Evolutionary conservation across 2,329 filamentous ascomycete genomes (phyloP).

Genomic region (Pseudogymnoascus sp.): DNA sequence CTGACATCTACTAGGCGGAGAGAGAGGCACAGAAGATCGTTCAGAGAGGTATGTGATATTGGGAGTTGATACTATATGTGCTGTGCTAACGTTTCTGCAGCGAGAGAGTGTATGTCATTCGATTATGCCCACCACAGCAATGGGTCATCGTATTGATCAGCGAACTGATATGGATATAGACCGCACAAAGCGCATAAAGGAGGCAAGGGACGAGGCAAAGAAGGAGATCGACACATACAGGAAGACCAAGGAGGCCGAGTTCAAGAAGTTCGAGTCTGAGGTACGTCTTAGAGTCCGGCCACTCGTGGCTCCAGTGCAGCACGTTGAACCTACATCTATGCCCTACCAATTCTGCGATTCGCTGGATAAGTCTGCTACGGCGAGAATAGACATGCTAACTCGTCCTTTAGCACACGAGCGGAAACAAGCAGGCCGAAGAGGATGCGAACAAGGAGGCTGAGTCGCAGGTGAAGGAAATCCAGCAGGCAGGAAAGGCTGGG

Average conservation of each 20-base stretch:
- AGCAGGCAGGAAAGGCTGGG: constrained; percentile 69
- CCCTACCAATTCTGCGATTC: background rate
- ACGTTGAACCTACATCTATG: background rate
- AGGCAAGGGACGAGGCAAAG: constrained; percentile 92
- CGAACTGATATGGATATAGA: constrained; percentile 40
- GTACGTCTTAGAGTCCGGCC: constrained; percentile 17
- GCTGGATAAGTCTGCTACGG: too few relatives aligned
- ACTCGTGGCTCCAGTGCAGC: background rate
- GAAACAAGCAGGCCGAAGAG: constrained; percentile 75
- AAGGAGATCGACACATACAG: constrained; percentile 95
- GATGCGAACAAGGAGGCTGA: constrained; percentile 78
- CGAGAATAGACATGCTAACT: background rate
- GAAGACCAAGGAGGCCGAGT: constrained; percentile 84
- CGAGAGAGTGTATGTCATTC: constrained; percentile 71
- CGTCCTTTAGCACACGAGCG: constrained; percentile 69
- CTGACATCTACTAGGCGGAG: constrained; percentile 65
- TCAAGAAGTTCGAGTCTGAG: constrained; percentile 86
- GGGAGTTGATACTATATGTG: background rate
- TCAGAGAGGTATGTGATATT: constrained; percentile 66
- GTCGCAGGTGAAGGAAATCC: constrained; percentile 73
- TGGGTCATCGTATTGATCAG: background rate
- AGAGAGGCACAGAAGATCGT: constrained; percentile 98
- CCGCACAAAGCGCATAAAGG: constrained; percentile 94
- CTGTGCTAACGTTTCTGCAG: constrained; percentile 40
- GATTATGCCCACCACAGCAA: background rate